A percentile compares a stretch with the other conserved stretches of the same genome.
Conservation (phyloP, 2,329 filamentous ascomycete species). For the Monilinia aucupariae region DNA sequence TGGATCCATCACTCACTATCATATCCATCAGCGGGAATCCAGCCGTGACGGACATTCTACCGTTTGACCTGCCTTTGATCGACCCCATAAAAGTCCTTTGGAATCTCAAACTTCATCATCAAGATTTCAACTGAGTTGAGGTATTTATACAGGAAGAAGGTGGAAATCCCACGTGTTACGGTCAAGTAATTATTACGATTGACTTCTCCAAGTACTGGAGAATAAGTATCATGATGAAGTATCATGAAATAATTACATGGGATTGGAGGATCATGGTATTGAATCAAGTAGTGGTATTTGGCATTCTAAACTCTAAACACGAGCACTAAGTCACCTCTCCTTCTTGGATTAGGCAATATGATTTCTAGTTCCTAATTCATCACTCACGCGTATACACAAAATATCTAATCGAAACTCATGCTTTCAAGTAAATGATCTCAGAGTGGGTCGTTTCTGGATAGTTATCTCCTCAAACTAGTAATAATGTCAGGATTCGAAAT, state of each 20-base stretch:
- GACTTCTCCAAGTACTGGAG: neutral
- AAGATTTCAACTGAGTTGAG: too few relatives aligned
- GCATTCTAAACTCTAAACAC: slow-evolving; percentile 9
- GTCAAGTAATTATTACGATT: neutral
- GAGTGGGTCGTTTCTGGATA: slow-evolving; percentile 24
- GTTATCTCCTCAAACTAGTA: slow-evolving; percentile 40
- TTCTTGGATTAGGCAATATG: neutral
- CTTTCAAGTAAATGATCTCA: slow-evolving; percentile 28
- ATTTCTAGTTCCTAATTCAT: slow-evolving; percentile 6
- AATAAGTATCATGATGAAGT: neutral
- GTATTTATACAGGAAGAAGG: too few relatives aligned
- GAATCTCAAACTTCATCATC: too few relatives aligned
- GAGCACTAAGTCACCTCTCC: neutral
- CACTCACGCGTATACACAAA: slow-evolving; percentile 6
- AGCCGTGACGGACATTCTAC: too few relatives aligned
- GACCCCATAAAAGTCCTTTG: too few relatives aligned
- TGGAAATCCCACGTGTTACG: too few relatives aligned
- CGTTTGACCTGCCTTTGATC: too few relatives aligned
- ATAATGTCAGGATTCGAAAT: slow-evolving; percentile 13
- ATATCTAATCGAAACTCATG: slow-evolving; percentile 3
- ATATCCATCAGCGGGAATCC: too few relatives aligned
- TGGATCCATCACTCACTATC: too few relatives aligned
- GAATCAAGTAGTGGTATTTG: neutral
- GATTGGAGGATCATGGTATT: neutral
- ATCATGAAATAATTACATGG: neutral